Conservation (phyloP, 164 flowering plant genomes). For the Magnolia kwangsiensis region DNA sequence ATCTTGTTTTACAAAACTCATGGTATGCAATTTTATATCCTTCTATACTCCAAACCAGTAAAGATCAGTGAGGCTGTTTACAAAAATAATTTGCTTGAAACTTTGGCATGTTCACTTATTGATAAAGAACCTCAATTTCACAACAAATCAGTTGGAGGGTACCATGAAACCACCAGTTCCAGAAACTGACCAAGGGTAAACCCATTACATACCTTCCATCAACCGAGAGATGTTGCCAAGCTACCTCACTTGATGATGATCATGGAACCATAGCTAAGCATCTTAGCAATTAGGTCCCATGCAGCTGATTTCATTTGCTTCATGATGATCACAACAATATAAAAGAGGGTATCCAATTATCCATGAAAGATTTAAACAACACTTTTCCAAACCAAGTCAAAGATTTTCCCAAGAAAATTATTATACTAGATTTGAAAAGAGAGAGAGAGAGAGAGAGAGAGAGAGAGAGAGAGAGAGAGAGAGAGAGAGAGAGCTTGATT, state of each 20-base stretch:
- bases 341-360: not conserved
- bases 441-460: no score
- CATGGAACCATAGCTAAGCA: not conserved
- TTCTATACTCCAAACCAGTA: no score
- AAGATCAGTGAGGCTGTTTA: no score
- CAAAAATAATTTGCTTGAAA: no score
- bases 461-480: no score
- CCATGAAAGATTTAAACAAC: not conserved
- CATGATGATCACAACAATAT: not conserved
- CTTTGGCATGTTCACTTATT: no score
- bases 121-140: no score
- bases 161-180: not conserved
- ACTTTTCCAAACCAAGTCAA: not conserved
- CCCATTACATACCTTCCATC: not conserved
- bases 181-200: not conserved
- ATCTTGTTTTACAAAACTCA: no score
- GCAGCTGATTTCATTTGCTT: conserved; percentile 4
- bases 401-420: not conserved
- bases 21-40: no score
- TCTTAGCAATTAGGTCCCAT: not conserved
- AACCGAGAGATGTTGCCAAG: not conserved
- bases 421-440: not conserved
- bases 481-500: not conserved
- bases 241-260: not conserved
- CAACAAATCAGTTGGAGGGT: no score